Evolutionary conservation across 2,329 filamentous ascomycete genomes (phyloP), one percentile per base, ranked within the genome.

Genomic region (Exutisphaerella laricina): DNA sequence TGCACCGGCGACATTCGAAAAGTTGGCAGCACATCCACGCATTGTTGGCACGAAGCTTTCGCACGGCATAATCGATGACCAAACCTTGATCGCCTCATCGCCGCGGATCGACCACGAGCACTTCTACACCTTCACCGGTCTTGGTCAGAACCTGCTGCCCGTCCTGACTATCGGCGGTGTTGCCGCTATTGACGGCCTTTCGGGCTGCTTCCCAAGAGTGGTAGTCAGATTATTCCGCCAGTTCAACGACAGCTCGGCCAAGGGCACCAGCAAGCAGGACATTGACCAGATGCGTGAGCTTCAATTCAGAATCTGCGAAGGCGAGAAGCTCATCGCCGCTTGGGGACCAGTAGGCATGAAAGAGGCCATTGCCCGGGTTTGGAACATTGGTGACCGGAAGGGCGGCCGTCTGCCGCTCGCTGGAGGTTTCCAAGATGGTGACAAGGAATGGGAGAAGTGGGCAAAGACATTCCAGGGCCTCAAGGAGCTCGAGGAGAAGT

Each of bases 41-140:
- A 82, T 84, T 45, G 79, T 83, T 3, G 80, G 80, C 38, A 81
- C 77, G 65, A 84, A 84, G 65, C 74, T 84, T 53, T 83, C 79
- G 0, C 80, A 84, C 59, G 79, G 78, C 38, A 78, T 82, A 58
- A 71, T 83, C 34, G 80, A 78, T n/a, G 70, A 75, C 53, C 79
- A 82, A 58, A 70, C 74, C 4, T 75, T 82, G 59, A 74, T 83
- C 45, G 77, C 76, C 3, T 69, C 73, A 3, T 75, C 73, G 53
- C 79, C 79, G 0, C 59, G 68, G 35, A 80, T 84, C 57, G 75
- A 82, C 60, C 71, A 77, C 55, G 56, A 62, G 2, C 65, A 72
- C 34, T 84, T 84, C 66, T 72, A 70, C 51, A 74, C 78, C 21
- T 84, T 77, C 66, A 80, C 78, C 3, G 80, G 80, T 0, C 70